Evolutionary conservation across 2,329 filamentous ascomycete genomes (phyloP), one percentile per base, ranked within the genome.

Genomic region (Aspergillus ustus): DNA sequence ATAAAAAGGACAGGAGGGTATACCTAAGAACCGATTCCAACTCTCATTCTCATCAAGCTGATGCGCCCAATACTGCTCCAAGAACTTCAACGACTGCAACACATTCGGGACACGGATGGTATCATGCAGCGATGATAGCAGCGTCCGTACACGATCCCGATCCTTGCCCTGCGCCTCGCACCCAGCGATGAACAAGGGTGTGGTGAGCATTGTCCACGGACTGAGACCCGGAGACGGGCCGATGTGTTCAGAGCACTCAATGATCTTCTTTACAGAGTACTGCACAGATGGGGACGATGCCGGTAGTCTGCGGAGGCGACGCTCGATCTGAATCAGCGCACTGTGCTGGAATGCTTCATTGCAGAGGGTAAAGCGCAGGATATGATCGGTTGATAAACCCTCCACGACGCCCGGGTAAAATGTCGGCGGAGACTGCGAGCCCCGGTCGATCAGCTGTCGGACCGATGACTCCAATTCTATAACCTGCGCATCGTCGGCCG

Each of bases 281-380:
- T 78, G 75, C 28, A 78, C 75, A 22, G 69, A 66, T 2, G 69
- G 65, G 4, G 75, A 71, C 0, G 69, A 65, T 3, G 72, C 68
- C 4, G 74, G 71, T 6, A 68, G 69, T 50, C 71, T 73, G 13
- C 73, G 73, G 40, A 80, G 63, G 11, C 77, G 73, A 13, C 77
- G 73, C 51, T 78, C 69, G 45, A 80, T 79, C 52, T 80, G 77
- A 34, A 80, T 79, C 31, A 80, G 70, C 3, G 78, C 78, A 20
- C 77, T 75, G 50, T 79, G 76, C 53, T 80, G 78, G 56, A 79
- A 80, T 3, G 78, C 76, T 61, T 77, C 72, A 60, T 80, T 80
- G 62, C 78, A 80, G 20, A 77, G 68, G 13, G 70, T 67, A 34
- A 80, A 76, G 57, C 79, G 72, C 17, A 69, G 67, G 9, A 77